Conservation (phyloP, 176 grass and related monocot species). For the Eleusine coracana region DNA sequence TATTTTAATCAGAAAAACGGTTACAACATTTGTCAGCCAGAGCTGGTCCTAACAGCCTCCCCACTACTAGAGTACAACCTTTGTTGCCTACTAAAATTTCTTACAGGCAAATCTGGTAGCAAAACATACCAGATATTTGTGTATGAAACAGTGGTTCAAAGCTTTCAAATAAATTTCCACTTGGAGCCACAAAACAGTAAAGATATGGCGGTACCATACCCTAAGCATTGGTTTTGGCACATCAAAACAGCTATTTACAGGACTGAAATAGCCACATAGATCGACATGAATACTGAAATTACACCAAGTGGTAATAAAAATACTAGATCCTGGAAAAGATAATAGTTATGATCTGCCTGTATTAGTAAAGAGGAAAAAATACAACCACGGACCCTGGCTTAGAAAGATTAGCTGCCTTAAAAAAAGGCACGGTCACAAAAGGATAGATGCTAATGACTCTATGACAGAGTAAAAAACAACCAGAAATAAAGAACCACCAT, state of each 20-base stretch:
- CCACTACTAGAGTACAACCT: neutral
- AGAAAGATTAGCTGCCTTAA: neutral
- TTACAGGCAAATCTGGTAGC: neutral
- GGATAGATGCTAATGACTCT: neutral
- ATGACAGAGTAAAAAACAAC: neutral
- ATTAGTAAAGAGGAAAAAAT: neutral
- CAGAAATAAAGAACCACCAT: neutral
- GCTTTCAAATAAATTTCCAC: neutral
- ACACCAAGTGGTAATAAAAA: neutral
- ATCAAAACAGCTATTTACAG: neutral
- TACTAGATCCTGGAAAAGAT: neutral
- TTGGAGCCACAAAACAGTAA: conserved; percentile 12
- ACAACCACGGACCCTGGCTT: neutral
- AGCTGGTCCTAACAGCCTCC: neutral
- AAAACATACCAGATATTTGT: neutral
- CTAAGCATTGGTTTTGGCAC: neutral
- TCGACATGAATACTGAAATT: neutral
- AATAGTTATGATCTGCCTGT: neutral
- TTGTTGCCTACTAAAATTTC: neutral
- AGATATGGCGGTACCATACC: neutral
- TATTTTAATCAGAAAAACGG: neutral
- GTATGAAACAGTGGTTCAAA: neutral
- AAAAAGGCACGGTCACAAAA: neutral
- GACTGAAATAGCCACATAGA: neutral
- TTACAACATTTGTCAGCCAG: neutral